Base-by-base conservation (phyloP, 495 filamentous ascomycete species). In the Thozetella sp. region DNA sequence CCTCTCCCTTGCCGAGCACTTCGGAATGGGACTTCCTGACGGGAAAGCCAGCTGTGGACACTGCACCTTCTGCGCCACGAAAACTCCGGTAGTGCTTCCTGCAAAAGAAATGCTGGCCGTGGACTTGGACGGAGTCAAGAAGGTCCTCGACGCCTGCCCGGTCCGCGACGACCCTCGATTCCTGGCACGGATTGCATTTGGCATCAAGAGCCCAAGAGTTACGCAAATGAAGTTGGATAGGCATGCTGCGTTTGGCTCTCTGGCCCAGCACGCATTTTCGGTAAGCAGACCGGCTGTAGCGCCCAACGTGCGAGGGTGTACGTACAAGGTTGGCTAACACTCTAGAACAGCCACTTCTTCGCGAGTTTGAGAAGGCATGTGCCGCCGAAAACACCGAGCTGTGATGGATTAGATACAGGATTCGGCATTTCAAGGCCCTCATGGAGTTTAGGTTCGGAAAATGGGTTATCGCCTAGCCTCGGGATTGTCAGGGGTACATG, bases 131-230 rank as follows among this genome's bases (percentile, higher is more conserved):
- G 64, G 59, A 1, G 75, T 87, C 53, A 51, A 69, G 19, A 58
- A 50, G 1, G 68, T 88, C 0, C 62, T 86, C 0, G 30, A 63
- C 0, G 74, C 63, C 1, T 75, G 77, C 11, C 24, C 60, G 1
- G 68, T 75, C 6, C 65, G 81, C 23, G 84, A 88, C 54, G 85
- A 88, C 69, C 77, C 84, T 9, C 62, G 83, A 25, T 76, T 85
- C 52, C 62, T 88, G 12, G 81, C 85, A 0, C 69, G 77, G 22
- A 63, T 87, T 9, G 85, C 82, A 1, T 87, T 85, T 66, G 85
- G 85, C 0, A 84, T 88, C 51, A 67, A 69, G 48, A 87, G 82
- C 62, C 85, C 85, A 0, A 65, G 83, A 22, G 68, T 81, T 0
- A 69, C 65, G 2, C 46, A 57, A 22, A 63, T 81, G 57, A 83